Evolutionary conservation across 768 basidiomycete genomes (phyloP).

Genomic region (Boletus eberwhitei): DNA sequence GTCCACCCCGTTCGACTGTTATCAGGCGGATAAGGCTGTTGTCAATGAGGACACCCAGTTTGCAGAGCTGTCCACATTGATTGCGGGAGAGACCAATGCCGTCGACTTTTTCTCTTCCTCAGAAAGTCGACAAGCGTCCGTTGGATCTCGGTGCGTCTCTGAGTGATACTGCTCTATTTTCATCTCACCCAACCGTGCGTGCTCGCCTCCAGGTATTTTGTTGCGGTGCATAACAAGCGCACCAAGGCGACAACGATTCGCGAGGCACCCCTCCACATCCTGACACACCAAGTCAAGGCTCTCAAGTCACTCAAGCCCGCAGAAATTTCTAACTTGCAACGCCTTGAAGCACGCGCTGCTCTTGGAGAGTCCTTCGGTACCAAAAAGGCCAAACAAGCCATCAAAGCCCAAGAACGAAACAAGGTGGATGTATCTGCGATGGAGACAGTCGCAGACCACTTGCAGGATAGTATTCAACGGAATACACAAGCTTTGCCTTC

Average conservation of each 20-base stretch:
- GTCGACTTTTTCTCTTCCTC: conserved; percentile 78
- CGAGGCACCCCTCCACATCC: conserved; percentile 61
- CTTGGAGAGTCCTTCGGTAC: conserved; percentile 94
- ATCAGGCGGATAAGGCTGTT: conserved; percentile 37
- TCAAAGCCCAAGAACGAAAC: conserved; percentile 84
- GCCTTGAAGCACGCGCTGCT: conserved; percentile 63
- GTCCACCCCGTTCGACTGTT: conserved; percentile 61
- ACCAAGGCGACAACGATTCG: conserved; percentile 70
- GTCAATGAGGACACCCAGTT: conserved; percentile 31
- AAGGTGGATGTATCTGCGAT: conserved; percentile 86
- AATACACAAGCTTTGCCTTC: conserved; percentile 68
- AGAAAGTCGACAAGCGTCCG: conserved; percentile 46
- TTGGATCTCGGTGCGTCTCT: conserved; percentile 64
- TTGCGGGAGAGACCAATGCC: conserved; percentile 80
- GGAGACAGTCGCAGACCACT: conserved; percentile 74
- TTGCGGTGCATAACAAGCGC: conserved; percentile 77
- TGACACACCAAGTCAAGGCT: conserved; percentile 79
- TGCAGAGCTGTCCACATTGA: conserved; percentile 35
- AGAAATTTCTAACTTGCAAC: conserved; percentile 46
- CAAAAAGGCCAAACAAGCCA: conserved; percentile 86
- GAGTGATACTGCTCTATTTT: background rate
- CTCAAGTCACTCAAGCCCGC: conserved; percentile 62
- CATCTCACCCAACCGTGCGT: background rate
- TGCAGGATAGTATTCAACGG: conserved; percentile 80
- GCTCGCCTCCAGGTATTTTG: conserved; percentile 57